Evolutionary conservation across 306 rosid species (phyloP), one percentile per base, ranked within the genome.

Genomic region (Lotus japonicus): DNA sequence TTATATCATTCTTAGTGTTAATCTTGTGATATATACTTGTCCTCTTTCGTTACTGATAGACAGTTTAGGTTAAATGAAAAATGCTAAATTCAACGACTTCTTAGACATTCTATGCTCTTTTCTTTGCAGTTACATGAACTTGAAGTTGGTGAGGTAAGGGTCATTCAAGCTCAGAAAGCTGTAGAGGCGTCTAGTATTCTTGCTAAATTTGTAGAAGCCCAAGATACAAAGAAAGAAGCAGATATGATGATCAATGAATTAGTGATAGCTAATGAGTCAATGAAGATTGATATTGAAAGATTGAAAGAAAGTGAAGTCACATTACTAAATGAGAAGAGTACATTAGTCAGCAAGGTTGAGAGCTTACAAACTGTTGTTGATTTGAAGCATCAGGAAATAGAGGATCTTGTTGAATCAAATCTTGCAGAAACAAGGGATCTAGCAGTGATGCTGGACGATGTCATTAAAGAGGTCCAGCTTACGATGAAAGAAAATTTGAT

Each of bases 161-260:
- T 82, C 8, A 68, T 78, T 78, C 85, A 90, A 49, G 79, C 79
- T 60, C 90, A 94, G 76, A 90, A 86, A 79, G 78, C 88, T 45
- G 86, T 86, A 48, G 95, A 90, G 77, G 88, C 79, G 10, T 77
- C 78, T 44, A 86, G 96, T 79, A 78, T 94, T 81, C 85, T 86
- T 70, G 84, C 83, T 46, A 94, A 94, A 80, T 88, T 90, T 79
- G 90, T 86, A 78, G 97, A 88, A 72, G 95, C 96, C 55, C 97
- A 88, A 78, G 86, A 85, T 58, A 83, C 83, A 15, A 83, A 82
- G 65, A 79, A 77, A 62, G 94, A 90, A 86, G 92, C 97, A 59
- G 96, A 94, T 82, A 69, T 86, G 66, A 81, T 85, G 87, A 81
- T 94, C 62, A 90, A 94, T 63, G 88, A 75, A 57, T 82, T 94